Conservation (phyloP, 1,284 basidiomycete species). For the Cystobasidiaceae sp. region DNA sequence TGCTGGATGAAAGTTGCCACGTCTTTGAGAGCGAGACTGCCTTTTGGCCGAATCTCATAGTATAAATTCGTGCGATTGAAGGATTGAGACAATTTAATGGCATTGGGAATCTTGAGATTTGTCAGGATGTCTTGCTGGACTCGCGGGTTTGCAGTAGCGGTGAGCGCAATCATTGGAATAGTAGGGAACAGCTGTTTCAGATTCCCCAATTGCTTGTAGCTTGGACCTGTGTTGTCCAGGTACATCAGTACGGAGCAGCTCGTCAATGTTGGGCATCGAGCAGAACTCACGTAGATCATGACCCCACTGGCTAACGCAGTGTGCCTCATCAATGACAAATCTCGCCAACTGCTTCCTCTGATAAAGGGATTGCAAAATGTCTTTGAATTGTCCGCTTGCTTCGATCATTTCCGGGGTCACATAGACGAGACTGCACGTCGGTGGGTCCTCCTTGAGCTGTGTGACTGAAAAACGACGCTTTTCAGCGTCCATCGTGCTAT, state of each 20-base stretch:
- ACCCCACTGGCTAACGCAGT: constrained; percentile 57
- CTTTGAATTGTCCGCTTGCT: constrained; percentile 57
- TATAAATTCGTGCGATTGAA: constrained; percentile 88
- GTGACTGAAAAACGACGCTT: constrained; percentile 49
- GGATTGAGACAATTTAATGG: constrained; percentile 66
- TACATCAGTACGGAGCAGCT: not conserved
- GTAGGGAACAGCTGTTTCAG: constrained; percentile 68
- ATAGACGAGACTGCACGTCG: constrained; percentile 63
- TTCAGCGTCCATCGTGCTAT: constrained; percentile 54
- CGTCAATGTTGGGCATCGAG: not conserved
- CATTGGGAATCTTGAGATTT: constrained; percentile 61
- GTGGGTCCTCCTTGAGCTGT: constrained; percentile 50
- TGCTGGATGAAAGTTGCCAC: constrained; percentile 67
- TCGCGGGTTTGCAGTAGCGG: constrained; percentile 80
- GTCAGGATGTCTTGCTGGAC: constrained; percentile 73
- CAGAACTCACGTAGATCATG: constrained; percentile 46
- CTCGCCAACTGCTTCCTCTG: constrained; percentile 62
- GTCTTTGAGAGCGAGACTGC: constrained; percentile 55
- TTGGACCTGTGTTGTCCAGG: constrained; percentile 43
- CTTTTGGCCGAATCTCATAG: constrained; percentile 66
- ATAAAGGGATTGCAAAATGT: constrained; percentile 59
- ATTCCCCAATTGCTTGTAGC: constrained; percentile 55
- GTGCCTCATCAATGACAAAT: constrained; percentile 94
- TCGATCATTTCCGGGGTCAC: constrained; percentile 82
- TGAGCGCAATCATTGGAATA: constrained; percentile 91